A percentile compares a stretch with the other conserved stretches of the same genome.
phyloP scores from a whole-genome alignment of 768 basidiomycete species.

The Lactifluus echinatus region DNA sequence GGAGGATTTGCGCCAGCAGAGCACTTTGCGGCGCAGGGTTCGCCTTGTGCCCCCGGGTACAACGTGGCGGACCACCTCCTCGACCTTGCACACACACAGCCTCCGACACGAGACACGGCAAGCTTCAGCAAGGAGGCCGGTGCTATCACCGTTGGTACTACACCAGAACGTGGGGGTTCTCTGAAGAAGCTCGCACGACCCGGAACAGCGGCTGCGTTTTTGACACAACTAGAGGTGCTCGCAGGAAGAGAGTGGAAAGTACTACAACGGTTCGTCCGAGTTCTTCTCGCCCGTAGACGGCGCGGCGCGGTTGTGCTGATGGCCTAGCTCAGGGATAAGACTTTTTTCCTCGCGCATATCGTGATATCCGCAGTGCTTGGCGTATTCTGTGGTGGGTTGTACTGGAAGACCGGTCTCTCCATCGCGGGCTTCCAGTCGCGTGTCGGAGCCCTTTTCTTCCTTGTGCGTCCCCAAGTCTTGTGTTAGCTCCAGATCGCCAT shows the following conservation, averaged over 20 bases:
- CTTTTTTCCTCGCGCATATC: slow-evolving; percentile 74
- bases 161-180: slow-evolving; percentile 12
- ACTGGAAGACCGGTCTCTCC: slow-evolving; percentile 67
- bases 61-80: slow-evolving; percentile 91
- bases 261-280: slow-evolving; percentile 47
- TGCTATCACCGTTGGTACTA: too few species aligned
- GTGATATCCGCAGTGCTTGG: slow-evolving; percentile 63
- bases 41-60: slow-evolving; percentile 66
- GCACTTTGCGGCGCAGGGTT: slow-evolving; percentile 42
- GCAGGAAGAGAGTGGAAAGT: slow-evolving; percentile 83
- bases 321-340: slow-evolving; percentile 54
- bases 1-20: slow-evolving; percentile 63
- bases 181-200: slow-evolving; percentile 15
- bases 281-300: neutral
- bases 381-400: slow-evolving; percentile 84
- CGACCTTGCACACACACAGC: slow-evolving; percentile 71
- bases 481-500: neutral
- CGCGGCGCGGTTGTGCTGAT: neutral
- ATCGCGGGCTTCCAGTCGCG: slow-evolving; percentile 93
- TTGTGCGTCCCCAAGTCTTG: slow-evolving; percentile 36
- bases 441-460: slow-evolving; percentile 91
- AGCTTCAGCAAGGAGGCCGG: neutral
- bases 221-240: slow-evolving; percentile 82
- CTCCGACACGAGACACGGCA: slow-evolving; percentile 38
- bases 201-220: slow-evolving; percentile 64